Percentiles rank a stretch among this genome's conserved stretches.
Evolutionary conservation across 192 early-diverging fungal species (phyloP).

Genomic region (Umbelopsis isabellina): DNA sequence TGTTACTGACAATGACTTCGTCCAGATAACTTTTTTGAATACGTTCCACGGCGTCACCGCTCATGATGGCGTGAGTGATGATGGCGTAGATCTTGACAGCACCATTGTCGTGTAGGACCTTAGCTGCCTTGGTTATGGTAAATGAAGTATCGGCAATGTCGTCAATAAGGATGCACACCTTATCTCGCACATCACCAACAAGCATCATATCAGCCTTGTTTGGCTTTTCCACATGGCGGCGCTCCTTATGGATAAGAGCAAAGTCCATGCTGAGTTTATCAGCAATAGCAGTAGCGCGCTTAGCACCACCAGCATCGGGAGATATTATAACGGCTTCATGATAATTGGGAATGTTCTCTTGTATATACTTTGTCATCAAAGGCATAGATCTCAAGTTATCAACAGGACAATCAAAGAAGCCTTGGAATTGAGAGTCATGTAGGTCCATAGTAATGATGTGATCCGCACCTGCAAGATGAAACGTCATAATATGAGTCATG

Average conservation of each 20-base stretch:
- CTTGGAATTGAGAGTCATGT: conserved; percentile 95
- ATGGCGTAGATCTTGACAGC: conserved; percentile 91
- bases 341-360: conserved; percentile 81
- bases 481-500: neutral
- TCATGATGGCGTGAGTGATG: conserved; percentile 92
- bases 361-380: conserved; percentile 86
- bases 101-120: conserved; percentile 83
- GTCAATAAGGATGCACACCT: conserved; percentile 88
- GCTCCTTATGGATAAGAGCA: conserved; percentile 97
- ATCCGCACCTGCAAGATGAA: conserved; percentile 66
- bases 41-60: conserved; percentile 78
- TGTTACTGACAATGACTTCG: conserved; percentile 90
- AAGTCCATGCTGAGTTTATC: conserved; percentile 95
- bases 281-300: conserved; percentile 88
- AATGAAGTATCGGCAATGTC: conserved; percentile 96
- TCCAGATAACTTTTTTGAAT: conserved; percentile 83
- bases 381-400: conserved; percentile 93
- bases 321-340: conserved; percentile 91
- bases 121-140: conserved; percentile 88
- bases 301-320: conserved; percentile 98
- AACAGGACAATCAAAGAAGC: conserved; percentile 92
- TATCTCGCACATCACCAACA: conserved; percentile 89
- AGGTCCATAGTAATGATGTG: conserved; percentile 98
- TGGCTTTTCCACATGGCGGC: conserved; percentile 68
- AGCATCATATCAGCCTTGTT: conserved; percentile 82